phyloP scores from a whole-genome alignment of 2,329 filamentous ascomycete genomes.

The Colletotrichum tofieldiae region DNA sequence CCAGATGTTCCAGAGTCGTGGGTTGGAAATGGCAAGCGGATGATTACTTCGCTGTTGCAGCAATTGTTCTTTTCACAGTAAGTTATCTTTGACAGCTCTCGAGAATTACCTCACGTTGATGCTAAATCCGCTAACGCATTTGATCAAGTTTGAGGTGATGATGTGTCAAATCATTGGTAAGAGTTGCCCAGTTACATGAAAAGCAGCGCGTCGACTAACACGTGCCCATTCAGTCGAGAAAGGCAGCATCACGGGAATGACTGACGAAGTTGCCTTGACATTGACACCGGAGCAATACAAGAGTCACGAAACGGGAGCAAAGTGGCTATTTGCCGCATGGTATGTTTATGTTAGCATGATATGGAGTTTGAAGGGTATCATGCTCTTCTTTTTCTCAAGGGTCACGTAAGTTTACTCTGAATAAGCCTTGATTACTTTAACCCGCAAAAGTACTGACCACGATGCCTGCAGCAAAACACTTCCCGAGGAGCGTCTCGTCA shows the following conservation, averaged over 20 bases:
- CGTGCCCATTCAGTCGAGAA: slow-evolving; percentile 20
- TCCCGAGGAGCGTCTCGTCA: slow-evolving; percentile 36
- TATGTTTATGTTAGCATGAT: slow-evolving; percentile 39
- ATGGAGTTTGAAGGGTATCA: slow-evolving; percentile 40
- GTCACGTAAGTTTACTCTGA: slow-evolving; percentile 28
- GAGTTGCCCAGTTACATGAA: neutral
- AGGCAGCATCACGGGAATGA: slow-evolving; percentile 38
- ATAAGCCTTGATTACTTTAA: neutral
- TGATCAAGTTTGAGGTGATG: slow-evolving; percentile 33
- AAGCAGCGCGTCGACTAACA: neutral
- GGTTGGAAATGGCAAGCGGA: slow-evolving; percentile 36
- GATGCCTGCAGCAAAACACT: slow-evolving; percentile 24
- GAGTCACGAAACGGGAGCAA: slow-evolving; percentile 34
- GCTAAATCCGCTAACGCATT: slow-evolving; percentile 2
- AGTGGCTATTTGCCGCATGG: slow-evolving; percentile 41
- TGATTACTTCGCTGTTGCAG: slow-evolving; percentile 32
- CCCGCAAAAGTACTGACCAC: neutral
- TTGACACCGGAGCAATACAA: slow-evolving; percentile 33
- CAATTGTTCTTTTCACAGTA: slow-evolving; percentile 35
- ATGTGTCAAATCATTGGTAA: slow-evolving; percentile 41
- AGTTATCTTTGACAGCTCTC: neutral
- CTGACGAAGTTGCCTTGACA: slow-evolving; percentile 22
- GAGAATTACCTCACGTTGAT: neutral
- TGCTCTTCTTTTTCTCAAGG: slow-evolving; percentile 36
- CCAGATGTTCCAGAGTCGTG: slow-evolving; percentile 19